phyloP scores from a whole-genome alignment of 2,329 filamentous ascomycete genomes.

The Stagonosporopsis chrysanthemi region DNA sequence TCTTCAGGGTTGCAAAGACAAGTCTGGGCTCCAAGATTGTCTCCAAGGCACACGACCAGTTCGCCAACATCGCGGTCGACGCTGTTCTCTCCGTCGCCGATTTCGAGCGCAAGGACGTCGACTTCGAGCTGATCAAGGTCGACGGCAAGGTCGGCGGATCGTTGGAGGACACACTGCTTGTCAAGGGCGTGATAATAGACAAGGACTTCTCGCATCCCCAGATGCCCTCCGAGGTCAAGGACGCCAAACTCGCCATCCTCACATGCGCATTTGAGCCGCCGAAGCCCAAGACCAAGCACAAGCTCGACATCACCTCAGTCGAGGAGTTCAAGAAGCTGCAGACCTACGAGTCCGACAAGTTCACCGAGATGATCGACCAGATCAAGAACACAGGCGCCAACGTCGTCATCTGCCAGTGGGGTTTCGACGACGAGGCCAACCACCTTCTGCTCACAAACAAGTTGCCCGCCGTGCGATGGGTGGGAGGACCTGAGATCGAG shows the following conservation, averaged over 20 bases:
- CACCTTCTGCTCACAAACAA: conserved; percentile 95
- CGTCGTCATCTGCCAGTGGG: conserved; percentile 98
- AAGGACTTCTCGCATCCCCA: conserved; percentile 99
- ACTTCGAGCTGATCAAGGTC: conserved; percentile 99
- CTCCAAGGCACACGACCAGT: conserved; percentile 97
- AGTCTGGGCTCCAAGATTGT: conserved; percentile 98
- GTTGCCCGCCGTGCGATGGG: conserved; percentile 95
- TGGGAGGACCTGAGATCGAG: conserved; percentile 97
- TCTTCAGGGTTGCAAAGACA: conserved; percentile 93
- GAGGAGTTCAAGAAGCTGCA: conserved; percentile 99
- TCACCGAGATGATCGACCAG: conserved; percentile 97
- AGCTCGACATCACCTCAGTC: conserved; percentile 94
- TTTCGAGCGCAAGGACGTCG: conserved; percentile 93
- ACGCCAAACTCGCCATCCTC: conserved; percentile 96
- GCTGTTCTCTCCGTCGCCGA: conserved; percentile 96
- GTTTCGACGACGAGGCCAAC: conserved; percentile 98
- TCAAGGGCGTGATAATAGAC: conserved; percentile 98
- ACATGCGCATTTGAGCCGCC: conserved; percentile 98
- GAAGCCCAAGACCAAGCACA: conserved; percentile 99
- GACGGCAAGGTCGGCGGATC: conserved; percentile 96
- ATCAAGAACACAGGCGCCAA: conserved; percentile 98
- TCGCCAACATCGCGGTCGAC: conserved; percentile 95
- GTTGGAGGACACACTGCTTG: conserved; percentile 90
- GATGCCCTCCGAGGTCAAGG: conserved; percentile 93
- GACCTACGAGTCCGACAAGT: conserved; percentile 94